Evolutionary conservation across 2,329 filamentous ascomycete species (phyloP).

Genomic region (Claviceps monticola): DNA sequence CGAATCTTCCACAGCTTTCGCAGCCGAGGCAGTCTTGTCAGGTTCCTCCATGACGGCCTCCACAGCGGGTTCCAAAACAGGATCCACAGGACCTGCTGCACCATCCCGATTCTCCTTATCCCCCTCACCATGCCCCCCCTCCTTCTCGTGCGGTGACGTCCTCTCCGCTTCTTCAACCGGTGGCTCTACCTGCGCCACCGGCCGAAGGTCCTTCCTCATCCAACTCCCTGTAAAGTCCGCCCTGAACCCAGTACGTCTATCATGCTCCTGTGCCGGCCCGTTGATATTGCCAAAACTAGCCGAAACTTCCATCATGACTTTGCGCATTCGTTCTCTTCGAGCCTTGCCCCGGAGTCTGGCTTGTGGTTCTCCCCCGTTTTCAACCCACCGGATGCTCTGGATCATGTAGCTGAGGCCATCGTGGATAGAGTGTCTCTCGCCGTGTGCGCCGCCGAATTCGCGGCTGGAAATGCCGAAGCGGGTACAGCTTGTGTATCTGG

Average conservation of each 20-base stretch:
- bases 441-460: conserved; percentile 50
- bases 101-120: conserved; percentile 34
- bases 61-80: conserved; percentile 1
- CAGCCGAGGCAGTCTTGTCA: no score
- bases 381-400: conserved; percentile 69
- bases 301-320: conserved; percentile 39
- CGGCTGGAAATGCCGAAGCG: conserved; percentile 73
- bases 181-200: conserved; percentile 6
- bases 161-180: conserved; percentile 13
- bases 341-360: conserved; percentile 41
- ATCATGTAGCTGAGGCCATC: conserved; percentile 88
- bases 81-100: background rate
- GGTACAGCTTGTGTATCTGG: conserved; percentile 61
- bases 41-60: no score
- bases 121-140: conserved; percentile 19
- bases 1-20: no score
- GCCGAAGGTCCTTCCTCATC: conserved; percentile 18
- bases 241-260: conserved; percentile 12
- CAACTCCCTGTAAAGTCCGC: conserved; percentile 21
- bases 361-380: conserved; percentile 52
- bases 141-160: conserved; percentile 10
- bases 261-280: conserved; percentile 13
- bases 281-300: conserved; percentile 19
- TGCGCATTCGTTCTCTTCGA: conserved; percentile 41
- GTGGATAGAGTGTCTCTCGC: conserved; percentile 38